Evolutionary conservation across 1,139 yeast species (phyloP).

Genomic region (Chernovozyma sophiae-reginae): DNA sequence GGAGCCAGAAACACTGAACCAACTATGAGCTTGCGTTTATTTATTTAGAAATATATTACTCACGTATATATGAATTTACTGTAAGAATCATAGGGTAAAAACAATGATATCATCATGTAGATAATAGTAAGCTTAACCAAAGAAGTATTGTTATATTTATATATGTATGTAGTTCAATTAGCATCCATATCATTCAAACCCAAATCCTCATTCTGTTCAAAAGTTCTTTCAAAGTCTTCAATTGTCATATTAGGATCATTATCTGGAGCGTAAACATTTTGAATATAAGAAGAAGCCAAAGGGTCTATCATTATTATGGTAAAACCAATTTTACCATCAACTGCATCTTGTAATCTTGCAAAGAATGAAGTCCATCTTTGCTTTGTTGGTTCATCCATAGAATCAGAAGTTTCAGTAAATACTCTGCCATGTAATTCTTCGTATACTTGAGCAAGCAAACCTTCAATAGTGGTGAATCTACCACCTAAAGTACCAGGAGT

Average conservation of each 20-base stretch:
- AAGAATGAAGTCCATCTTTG: slow-evolving; percentile 80
- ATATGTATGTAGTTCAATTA: slow-evolving; percentile 16
- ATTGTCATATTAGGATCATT: slow-evolving; percentile 91
- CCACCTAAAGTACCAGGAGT: slow-evolving; percentile 98
- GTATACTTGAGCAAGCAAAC: slow-evolving; percentile 79
- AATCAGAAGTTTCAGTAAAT: slow-evolving; percentile 81
- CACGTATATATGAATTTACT: no score
- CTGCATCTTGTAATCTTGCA: slow-evolving; percentile 71
- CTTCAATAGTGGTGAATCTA: slow-evolving; percentile 94
- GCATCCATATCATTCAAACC: slow-evolving; percentile 81
- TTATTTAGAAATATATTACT: no score
- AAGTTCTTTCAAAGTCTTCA: slow-evolving; percentile 86
- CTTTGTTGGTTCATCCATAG: slow-evolving; percentile 78
- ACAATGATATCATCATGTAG: neutral
- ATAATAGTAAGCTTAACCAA: neutral
- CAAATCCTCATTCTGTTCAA: slow-evolving; percentile 83
- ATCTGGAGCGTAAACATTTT: slow-evolving; percentile 97
- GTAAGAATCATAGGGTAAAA: no score
- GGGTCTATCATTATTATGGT: slow-evolving; percentile 93
- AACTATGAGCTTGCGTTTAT: no score
- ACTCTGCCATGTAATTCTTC: slow-evolving; percentile 88
- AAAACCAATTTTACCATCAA: slow-evolving; percentile 77
- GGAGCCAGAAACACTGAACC: neutral
- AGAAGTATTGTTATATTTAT: neutral
- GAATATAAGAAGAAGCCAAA: slow-evolving; percentile 89